These are phyloP conservation scores for Epicoccum nigrum DNA, from an alignment of 2,329 filamentous ascomycete genomes.

Conservation along the genomic window DNA sequence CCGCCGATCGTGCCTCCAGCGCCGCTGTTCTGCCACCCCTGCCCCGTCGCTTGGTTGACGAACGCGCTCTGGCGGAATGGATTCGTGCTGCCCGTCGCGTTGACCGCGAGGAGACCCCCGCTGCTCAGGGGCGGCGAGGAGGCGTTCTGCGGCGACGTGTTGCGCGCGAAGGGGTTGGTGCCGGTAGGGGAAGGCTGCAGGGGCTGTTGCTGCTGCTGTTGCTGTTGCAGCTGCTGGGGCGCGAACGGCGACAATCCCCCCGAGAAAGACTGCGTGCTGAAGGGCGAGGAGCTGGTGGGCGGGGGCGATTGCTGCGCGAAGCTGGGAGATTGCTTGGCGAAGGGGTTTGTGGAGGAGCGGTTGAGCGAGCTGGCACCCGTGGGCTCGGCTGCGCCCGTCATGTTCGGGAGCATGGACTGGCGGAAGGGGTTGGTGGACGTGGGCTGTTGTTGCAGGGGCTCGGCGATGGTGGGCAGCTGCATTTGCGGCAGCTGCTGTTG, in stretches of 20 bases:
- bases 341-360: conserved; percentile 82
- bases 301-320: conserved; percentile 37
- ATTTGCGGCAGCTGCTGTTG: conserved; percentile 39
- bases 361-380: conserved; percentile 48
- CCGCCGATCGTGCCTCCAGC: conserved; percentile 81
- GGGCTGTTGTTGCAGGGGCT: conserved; percentile 56
- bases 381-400: conserved; percentile 32
- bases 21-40: conserved; percentile 82
- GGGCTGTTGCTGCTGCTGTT: conserved; percentile 49
- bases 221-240: conserved; percentile 45
- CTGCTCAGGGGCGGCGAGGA: conserved; percentile 37
- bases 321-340: conserved; percentile 67
- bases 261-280: conserved; percentile 36
- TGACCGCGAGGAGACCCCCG: conserved; percentile 63
- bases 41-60: conserved; percentile 84
- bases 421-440: conserved; percentile 90
- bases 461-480: conserved; percentile 40
- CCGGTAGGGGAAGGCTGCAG: conserved; percentile 67
- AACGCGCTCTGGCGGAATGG: conserved; percentile 92
- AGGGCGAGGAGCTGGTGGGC: conserved; percentile 35
- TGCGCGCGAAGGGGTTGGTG: conserved; percentile 73
- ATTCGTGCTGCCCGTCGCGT: conserved; percentile 88
- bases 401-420: conserved; percentile 74
- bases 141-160: conserved; percentile 50
- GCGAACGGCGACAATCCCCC: conserved; percentile 35